Evolutionary conservation across 2,329 filamentous ascomycete genomes (phyloP).

Genomic region (Botryotinia calthae): DNA sequence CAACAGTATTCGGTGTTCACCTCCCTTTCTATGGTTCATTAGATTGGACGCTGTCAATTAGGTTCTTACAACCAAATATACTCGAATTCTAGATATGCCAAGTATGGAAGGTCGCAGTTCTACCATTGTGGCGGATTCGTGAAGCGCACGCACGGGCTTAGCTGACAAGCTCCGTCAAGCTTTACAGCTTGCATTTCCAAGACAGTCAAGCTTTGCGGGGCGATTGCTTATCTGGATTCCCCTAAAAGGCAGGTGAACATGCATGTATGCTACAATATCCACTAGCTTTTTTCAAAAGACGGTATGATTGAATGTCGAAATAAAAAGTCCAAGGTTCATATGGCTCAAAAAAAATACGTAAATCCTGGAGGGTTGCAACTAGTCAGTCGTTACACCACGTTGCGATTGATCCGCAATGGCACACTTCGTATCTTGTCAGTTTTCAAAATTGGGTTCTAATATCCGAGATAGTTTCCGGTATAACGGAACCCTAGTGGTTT

Average conservation of each 20-base stretch:
- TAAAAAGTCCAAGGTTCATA: not conserved
- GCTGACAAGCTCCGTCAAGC: not conserved
- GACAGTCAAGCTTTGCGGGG: slow-evolving; percentile 9
- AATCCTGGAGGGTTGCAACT: not conserved
- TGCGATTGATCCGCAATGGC: not conserved
- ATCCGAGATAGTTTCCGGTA: not conserved
- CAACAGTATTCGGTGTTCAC: not conserved
- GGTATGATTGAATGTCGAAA: not conserved
- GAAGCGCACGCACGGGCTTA: not conserved
- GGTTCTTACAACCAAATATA: not conserved
- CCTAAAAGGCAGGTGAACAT: not conserved
- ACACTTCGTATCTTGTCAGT: slow-evolving; percentile 5
- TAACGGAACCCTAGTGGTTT: too few relatives aligned
- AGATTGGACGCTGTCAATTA: not conserved
- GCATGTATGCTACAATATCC: too few relatives aligned
- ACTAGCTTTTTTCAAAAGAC: not conserved
- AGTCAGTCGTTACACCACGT: not conserved
- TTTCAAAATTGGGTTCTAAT: not conserved
- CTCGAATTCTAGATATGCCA: not conserved
- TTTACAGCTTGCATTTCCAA: not conserved
- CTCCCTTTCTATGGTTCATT: not conserved
- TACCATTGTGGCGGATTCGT: slow-evolving; percentile 1
- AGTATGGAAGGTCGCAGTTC: not conserved
- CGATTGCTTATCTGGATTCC: not conserved
- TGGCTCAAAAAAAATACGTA: not conserved